Base-by-base conservation (phyloP, 2,329 filamentous ascomycete genomes). In the Exophiala sp. region DNA sequence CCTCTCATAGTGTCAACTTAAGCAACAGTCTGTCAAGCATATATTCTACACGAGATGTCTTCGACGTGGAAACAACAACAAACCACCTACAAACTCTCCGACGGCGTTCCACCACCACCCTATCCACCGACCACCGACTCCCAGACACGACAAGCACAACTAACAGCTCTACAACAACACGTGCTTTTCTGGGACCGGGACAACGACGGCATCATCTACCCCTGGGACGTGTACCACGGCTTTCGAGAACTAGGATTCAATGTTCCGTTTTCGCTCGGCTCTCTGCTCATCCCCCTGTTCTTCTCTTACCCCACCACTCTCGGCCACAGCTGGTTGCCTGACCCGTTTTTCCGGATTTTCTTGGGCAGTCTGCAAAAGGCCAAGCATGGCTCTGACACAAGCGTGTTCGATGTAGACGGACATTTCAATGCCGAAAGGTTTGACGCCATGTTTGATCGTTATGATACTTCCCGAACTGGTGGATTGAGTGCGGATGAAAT, bases 181-280 rank as follows among this genome's bases (percentile, higher is more conserved):
- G 68, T 70, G 57, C 64, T 66, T 19, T 79, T 76, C 66, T 80
- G 73, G 57, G 76, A 79, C 61, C 58, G 63, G 4, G 75, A 79
- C 59, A 59, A 63, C 30, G 77, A 79, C 58, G 73, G 72, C 35
- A 64, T 79, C 19, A 73, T 79, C 52, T 77, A 70, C 69, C 75
- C 77, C 0, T 59, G 55, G 2, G 76, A 79, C 60, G 78, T 75
- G 2, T 79, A 70, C 63, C 42, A 52, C 14, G 73, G 75, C 7
- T 75, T 76, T 58, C 65, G 69, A 37, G 62, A 62, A 2, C 66
- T 74, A 13, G 74, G 75, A 19, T 78, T 57, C 46, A 49, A 46
- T 32, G 22, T 57, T 37, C 10, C 50, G 13, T 55, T 74, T 52
- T 72, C 68, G 1, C 46, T 73, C 1, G 62, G 69, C 2, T 48